Evolutionary conservation across 208 protist genomes (phyloP), one percentile per base, ranked within the genome.

Genomic region (Lotmaria passim): DNA sequence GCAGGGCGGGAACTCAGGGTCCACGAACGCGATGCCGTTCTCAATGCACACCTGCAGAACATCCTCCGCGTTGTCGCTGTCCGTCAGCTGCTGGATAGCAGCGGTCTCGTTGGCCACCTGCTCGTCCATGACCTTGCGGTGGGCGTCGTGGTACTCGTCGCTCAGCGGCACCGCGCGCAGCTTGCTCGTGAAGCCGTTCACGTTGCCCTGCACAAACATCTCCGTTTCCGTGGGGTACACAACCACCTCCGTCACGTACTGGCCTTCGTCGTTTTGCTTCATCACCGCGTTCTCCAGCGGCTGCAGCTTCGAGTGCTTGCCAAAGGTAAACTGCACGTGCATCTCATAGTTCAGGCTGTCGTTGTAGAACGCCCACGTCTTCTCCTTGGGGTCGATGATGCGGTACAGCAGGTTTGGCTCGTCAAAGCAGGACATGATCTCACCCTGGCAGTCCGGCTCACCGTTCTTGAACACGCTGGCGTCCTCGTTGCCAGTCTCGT

Each of bases 281-380:
- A 91, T 70, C 46, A 41, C 87, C 43, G 87, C 89, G 38, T 85
- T 84, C 36, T 75, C 85, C 46, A 90, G 70, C 31, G 85, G 48
- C 68, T 81, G 24, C 14, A 93, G 15, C 31, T 87, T 85, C 26
- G 82, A 89, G 48, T 78, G 61, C 55, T 85, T 85, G 47, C 84
- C 84, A 81, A 93, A 93, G 24, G 33, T 84, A 62, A 91, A 91
- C 53, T 75, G 55, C 30, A 91, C 78, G 63, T 91, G 85, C 83
- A 93, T 86, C 52, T 93, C 83, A 59, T 91, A 91, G 26, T 78
- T 63, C 26, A 66, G 51, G 26, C 64, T 91, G 77, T 93, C 88
- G 70, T 93, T 93, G 77, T 93, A 93, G 57, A 93, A 91, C 55
- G 83, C 75, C 86, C 88, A 93, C 14, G 78, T 85, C 66, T 88